phyloP scores from a whole-genome alignment of 2,329 filamentous ascomycete species.

The Claviceps humidiphila region DNA sequence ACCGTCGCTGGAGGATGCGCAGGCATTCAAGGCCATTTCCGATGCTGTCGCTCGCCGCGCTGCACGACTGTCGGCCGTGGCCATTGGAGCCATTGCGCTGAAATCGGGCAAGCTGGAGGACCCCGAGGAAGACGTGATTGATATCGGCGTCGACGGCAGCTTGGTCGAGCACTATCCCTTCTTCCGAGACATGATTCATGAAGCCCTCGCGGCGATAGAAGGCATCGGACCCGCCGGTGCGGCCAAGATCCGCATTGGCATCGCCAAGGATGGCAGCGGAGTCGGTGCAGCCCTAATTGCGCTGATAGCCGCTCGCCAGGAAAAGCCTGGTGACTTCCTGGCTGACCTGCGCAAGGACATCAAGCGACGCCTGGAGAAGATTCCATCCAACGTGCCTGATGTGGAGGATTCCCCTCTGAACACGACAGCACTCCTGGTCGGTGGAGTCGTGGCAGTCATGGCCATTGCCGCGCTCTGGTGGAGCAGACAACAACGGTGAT shows the following conservation, averaged over 20 bases:
- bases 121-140: constrained; percentile 55
- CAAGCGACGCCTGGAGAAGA: constrained; percentile 20
- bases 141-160: constrained; percentile 89
- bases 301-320: constrained; percentile 63
- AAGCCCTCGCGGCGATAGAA: constrained; percentile 63
- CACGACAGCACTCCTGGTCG: constrained; percentile 19
- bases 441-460: constrained; percentile 22
- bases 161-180: constrained; percentile 92
- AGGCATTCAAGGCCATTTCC: constrained; percentile 73
- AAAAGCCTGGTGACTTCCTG: constrained; percentile 35
- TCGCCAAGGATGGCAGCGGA: constrained; percentile 88
- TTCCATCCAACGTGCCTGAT: constrained; percentile 16
- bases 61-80: constrained; percentile 75
- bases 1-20: constrained; percentile 69
- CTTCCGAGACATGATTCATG: constrained; percentile 78
- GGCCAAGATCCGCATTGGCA: constrained; percentile 80
- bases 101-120: constrained; percentile 59
- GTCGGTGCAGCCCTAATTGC: constrained; percentile 84
- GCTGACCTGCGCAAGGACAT: constrained; percentile 27
- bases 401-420: constrained; percentile 19
- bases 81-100: constrained; percentile 73
- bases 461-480: constrained; percentile 27
- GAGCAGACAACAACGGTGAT: constrained; percentile 15
- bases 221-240: constrained; percentile 69
- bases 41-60: constrained; percentile 78